These are phyloP conservation scores for Saturnispora bothae DNA, from an alignment of 805 yeast genomes.

Conservation along the genomic window DNA sequence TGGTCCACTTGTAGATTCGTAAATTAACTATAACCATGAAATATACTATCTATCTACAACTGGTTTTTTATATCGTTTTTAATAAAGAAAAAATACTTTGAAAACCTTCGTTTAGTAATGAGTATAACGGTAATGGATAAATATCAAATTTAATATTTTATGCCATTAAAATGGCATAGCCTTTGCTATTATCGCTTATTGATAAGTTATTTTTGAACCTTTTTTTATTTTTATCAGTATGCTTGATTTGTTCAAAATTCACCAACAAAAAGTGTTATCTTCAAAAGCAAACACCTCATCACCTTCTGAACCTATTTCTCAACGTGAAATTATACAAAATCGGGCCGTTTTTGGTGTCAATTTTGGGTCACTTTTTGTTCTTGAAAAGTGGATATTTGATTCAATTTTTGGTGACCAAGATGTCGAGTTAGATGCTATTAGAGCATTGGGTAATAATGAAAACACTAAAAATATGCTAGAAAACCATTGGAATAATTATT, in stretches of 20 bases:
- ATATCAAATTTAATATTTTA: too few species aligned
- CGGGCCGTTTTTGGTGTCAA: constrained; percentile 75
- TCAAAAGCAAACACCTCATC: too few species aligned
- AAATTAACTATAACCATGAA: neutral
- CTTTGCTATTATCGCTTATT: too few species aligned
- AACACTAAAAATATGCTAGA: constrained; percentile 45
- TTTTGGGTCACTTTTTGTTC: constrained; percentile 69
- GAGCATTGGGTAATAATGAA: constrained; percentile 36
- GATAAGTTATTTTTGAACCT: too few species aligned
- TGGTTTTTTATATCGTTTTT: constrained; percentile 6
- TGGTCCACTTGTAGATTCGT: too few species aligned
- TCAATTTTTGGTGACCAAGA: constrained; percentile 40
- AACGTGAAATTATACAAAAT: constrained; percentile 42
- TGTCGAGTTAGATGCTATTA: constrained; percentile 68
- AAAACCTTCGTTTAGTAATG: too few species aligned
- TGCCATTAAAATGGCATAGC: too few species aligned
- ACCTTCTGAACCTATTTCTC: constrained; percentile 31
- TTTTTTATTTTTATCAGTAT: too few species aligned
- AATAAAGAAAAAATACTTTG: constrained; percentile 3
- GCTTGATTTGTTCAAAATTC: too few species aligned
- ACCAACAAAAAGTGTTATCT: too few species aligned
- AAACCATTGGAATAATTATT: constrained; percentile 54
- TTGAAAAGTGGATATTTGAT: constrained; percentile 71
- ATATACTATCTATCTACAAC: neutral
- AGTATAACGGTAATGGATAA: too few species aligned